Evolutionary conservation across 306 rosid genomes (phyloP).

Genomic region (Lagenaria siceraria): DNA sequence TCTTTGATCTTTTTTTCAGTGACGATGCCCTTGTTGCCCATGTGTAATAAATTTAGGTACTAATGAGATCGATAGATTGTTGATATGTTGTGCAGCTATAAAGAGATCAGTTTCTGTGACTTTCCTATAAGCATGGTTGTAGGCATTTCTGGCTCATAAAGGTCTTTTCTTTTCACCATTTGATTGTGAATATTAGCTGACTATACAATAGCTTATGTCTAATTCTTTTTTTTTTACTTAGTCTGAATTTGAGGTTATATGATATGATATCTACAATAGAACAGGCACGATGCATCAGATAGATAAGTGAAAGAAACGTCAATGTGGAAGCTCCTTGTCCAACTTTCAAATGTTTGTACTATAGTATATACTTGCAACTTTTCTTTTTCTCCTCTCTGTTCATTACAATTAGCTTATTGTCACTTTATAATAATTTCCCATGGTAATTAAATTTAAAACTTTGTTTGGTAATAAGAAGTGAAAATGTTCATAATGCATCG

Average conservation of each 20-base stretch:
- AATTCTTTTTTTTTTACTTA: neutral
- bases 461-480: neutral
- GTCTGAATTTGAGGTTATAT: neutral
- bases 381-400: neutral
- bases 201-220: neutral
- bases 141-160: neutral
- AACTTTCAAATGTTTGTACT: neutral
- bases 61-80: neutral
- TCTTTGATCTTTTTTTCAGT: conserved; percentile 15
- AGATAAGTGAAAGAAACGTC: neutral
- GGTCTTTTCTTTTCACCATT: neutral
- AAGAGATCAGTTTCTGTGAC: neutral
- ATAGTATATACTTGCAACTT: neutral
- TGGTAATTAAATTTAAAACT: neutral
- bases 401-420: neutral
- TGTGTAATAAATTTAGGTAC: conserved; percentile 31
- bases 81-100: neutral
- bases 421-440: neutral
- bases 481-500: neutral
- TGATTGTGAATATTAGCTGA: conserved; percentile 3
- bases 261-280: neutral
- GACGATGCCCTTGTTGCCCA: conserved; percentile 23
- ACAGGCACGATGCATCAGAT: neutral
- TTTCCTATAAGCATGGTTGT: neutral
- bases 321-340: neutral